These are phyloP conservation scores for Telopea speciosissima DNA, from an alignment of 177 flowering plant genomes.

Conservation along the genomic window DNA sequence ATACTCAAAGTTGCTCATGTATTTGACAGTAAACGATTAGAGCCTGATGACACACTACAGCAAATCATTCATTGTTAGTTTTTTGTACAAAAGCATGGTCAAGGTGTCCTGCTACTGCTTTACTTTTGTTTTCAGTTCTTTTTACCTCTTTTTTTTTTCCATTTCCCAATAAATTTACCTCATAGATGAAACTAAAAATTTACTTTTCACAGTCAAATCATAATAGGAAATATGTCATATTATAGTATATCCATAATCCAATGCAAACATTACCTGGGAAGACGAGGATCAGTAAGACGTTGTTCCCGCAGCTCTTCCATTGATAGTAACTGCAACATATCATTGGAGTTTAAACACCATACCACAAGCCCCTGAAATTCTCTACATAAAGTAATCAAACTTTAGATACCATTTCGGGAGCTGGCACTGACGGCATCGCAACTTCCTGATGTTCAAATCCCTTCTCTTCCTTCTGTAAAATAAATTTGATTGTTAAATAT, in stretches of 20 bases:
- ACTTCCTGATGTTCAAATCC: constrained; percentile 76
- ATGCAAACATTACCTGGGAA: constrained; percentile 56
- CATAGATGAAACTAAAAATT: too few relatives aligned
- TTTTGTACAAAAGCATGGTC: too few relatives aligned
- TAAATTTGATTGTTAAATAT: constrained; percentile 2
- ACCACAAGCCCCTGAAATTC: not conserved
- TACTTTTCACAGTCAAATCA: too few relatives aligned
- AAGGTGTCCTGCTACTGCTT: too few relatives aligned
- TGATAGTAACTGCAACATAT: constrained; percentile 57
- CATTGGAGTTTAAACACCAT: constrained; percentile 7
- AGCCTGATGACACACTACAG: too few relatives aligned
- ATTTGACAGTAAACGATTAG: too few relatives aligned
- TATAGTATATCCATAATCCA: not conserved
- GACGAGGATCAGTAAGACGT: constrained; percentile 72
- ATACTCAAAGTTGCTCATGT: too few relatives aligned
- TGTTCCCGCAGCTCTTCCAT: constrained; percentile 75
- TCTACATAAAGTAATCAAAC: not conserved
- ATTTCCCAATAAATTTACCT: too few relatives aligned
- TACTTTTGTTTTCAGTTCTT: too few relatives aligned
- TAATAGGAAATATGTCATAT: not conserved
- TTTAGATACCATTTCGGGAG: constrained; percentile 60
- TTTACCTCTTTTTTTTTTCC: too few relatives aligned
- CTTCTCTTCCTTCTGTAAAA: constrained; percentile 64
- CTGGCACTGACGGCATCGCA: constrained; percentile 70
- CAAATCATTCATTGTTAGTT: too few relatives aligned